Evolutionary conservation across 176 grass and related monocot genomes (phyloP), one percentile per base, ranked within the genome.

Genomic region (bread wheat (Triticum aestivum)): DNA sequence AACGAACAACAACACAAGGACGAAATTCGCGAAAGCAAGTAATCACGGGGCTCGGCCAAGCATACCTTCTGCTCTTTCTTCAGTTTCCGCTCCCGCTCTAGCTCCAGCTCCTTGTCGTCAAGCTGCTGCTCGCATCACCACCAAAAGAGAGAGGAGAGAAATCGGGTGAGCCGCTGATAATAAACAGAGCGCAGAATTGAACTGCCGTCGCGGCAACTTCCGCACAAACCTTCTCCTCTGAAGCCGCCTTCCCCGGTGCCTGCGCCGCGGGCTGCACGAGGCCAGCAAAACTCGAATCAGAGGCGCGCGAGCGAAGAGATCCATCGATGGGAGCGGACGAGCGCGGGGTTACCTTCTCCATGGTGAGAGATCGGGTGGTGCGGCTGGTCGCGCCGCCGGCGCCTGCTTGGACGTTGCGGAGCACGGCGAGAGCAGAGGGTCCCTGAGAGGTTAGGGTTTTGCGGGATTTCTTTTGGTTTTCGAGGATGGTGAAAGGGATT

Each of bases 51-150:
- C 17, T 26, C 7, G 11, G 14, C 5, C 5, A n/a, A 27, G 58
- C 84, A 65, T 89, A 93, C 93, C 86, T 95, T 96, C 69, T 93
- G 91, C 9, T 90, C 89, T 51, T 96, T 96, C 85, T 96, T 96
- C 47, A 88, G 71, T 44, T 93, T 93, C 82, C 85, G 61, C 41
- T 65, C 62, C 62, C 62, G 10, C 26, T 65, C 62, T 5, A 29
- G 62, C 56, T 96, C 51, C 15, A 89, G 72, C 73, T 93, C 94
- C 78, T 89, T 91, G 38, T 91, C 87, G 35, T 93, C 94, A 80
- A 85, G 82, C 77, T 84, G 82, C 91, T 85, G 77, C 44, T 38
- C 5, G 33, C 61, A 85, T 32, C 1, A 38, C 3, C 1, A 5
- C 35, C 64, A 66, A 13, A 66, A 32, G 7, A 32, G 11, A 65